These are phyloP conservation scores for Dittrichia graveolens DNA, from an alignment of 129 eudicot species.

Conservation along the genomic window DNA sequence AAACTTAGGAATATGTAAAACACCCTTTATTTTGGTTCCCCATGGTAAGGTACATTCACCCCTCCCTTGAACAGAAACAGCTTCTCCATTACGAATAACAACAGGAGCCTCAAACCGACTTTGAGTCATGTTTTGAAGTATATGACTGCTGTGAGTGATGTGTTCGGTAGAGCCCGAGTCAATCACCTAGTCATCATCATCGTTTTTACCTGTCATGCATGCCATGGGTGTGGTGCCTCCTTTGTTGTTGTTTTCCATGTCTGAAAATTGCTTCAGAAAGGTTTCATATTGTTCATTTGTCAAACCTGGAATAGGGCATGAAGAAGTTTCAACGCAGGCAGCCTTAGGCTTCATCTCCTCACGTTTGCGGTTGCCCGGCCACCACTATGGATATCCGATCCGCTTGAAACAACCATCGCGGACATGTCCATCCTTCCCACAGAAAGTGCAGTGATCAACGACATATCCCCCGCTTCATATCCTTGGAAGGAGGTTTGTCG, in stretches of 20 bases:
- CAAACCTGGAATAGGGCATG: conserved; percentile 15
- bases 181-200: not conserved
- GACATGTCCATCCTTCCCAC: conserved; percentile 5
- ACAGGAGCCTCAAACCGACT: not conserved
- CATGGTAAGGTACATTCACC: not conserved
- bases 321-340: not conserved
- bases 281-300: conserved; percentile 3
- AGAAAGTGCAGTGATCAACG: not conserved
- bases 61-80: not conserved
- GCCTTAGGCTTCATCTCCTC: not conserved
- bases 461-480: too few relatives aligned
- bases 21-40: not conserved
- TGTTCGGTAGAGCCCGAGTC: too few relatives aligned
- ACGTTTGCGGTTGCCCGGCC: not conserved
- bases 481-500: too few relatives aligned
- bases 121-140: too few relatives aligned
- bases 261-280: conserved; percentile 9
- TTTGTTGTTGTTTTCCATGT: not conserved
- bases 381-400: not conserved
- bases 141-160: too few relatives aligned
- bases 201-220: not conserved
- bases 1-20: not conserved
- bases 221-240: not conserved
- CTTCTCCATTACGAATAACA: not conserved
- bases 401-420: not conserved